Evolutionary conservation across 441 rosid genomes (phyloP).

Genomic region (Bocquillonia castaneifolia): DNA sequence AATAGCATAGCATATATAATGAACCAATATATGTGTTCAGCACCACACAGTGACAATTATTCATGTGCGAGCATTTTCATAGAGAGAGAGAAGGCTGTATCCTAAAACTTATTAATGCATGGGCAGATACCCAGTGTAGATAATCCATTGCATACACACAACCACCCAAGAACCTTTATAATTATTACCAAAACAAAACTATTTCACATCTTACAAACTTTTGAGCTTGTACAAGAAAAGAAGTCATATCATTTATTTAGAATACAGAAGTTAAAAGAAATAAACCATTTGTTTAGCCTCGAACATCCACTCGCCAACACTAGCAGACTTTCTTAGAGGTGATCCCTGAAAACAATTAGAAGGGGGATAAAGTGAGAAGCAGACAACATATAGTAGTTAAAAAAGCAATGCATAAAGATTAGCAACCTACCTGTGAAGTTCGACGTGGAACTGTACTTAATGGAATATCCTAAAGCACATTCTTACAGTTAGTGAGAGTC

Average conservation of each 20-base stretch:
- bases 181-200: not conserved
- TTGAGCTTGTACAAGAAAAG: not conserved
- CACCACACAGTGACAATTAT: not conserved
- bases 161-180: not conserved
- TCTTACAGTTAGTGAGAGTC: constrained; percentile 43
- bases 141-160: not conserved
- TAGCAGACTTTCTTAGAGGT: constrained; percentile 86
- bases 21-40: not conserved
- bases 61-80: not conserved
- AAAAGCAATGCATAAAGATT: constrained; percentile 25
- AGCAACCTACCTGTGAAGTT: constrained; percentile 67
- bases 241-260: not conserved
- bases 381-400: constrained; percentile 17
- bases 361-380: constrained; percentile 23
- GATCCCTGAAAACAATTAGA: constrained; percentile 52
- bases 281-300: constrained; percentile 69
- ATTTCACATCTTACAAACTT: not conserved
- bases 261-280: constrained; percentile 14
- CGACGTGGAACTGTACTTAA: constrained; percentile 69
- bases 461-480: constrained; percentile 75
- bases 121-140: not conserved
- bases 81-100: not conserved
- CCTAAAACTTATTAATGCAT: not conserved
- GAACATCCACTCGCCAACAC: constrained; percentile 83
- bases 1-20: not conserved